These are phyloP conservation scores for Arabidopsis suecica DNA, from an alignment of 345 rosid species.

Conservation along the genomic window DNA sequence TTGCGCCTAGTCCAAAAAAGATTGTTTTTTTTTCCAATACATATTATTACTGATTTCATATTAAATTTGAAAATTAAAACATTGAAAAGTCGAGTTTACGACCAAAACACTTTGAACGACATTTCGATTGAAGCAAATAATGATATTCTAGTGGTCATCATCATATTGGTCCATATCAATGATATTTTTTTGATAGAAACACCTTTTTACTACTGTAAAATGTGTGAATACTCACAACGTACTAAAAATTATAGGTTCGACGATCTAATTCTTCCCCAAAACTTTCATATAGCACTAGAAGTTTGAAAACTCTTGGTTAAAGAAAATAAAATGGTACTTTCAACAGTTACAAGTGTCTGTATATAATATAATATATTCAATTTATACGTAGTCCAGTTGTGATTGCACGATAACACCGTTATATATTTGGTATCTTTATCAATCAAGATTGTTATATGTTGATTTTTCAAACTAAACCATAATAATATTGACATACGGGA, in stretches of 20 bases:
- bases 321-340: background rate
- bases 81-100: background rate
- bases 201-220: background rate
- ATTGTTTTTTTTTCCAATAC: no score
- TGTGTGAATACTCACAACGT: background rate
- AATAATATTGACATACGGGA: constrained; percentile 4
- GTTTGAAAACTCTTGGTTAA: background rate
- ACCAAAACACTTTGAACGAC: background rate
- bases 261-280: no score
- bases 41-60: background rate
- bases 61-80: background rate
- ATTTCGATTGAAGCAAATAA: background rate
- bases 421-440: constrained; percentile 20
- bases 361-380: background rate
- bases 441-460: constrained; percentile 24
- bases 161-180: background rate
- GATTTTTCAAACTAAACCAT: constrained; percentile 24
- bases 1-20: background rate
- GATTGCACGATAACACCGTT: constrained; percentile 17
- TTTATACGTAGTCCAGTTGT: background rate
- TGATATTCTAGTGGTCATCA: background rate
- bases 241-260: background rate
- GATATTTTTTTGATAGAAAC: background rate
- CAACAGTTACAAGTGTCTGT: background rate
- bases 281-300: no score